Base-by-base conservation (phyloP, 2,329 filamentous ascomycete genomes). In the Penicillium sp. region DNA sequence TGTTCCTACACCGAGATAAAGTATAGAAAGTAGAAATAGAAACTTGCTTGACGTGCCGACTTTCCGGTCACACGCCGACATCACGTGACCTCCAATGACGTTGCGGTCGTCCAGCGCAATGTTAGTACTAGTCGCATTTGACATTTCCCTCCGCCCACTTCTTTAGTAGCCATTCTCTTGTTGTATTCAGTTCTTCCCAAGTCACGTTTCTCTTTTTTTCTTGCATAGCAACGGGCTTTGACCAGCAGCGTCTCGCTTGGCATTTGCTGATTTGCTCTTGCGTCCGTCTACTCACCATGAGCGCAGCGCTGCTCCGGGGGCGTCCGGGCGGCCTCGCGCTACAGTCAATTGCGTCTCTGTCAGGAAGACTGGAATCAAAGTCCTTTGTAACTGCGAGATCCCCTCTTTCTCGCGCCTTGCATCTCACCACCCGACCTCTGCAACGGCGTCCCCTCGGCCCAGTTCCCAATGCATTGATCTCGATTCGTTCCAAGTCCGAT, bases 401-500 rank as follows among this genome's bases (percentile, higher is more conserved):
- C 31, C 39, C 56, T 37, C 27, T 56, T 20, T 46, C 50, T 18
- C 63, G 57, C 25, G 53, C 56, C 20, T 46, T 65, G 40, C 56
- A 67, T 44, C 58, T 57, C 31, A 42, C 55, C 41, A 45, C 32
- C 44, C 62, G 54, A 23, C 60, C 10, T 33, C 53, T 38, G 23
- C 53, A 4, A 33, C 43, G 28, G 40, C 53, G 46, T 46, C 35
- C 31, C 28, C 41, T 35, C 41, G 25, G 49, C 49, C 57, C 6
- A 27, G 54, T 27, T 44, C 60, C 42, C 60, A 60, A 59, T 62
- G 54, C 48, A 32, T 60, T 56, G 57, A 52, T 53, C 42, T 53
- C 60, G 49, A 50, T 68, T 59, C 56, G 71, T 57, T 55, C 65
- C 60, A 62, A 67, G 52, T 64, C 66, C 55, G 56, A 68, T 54